Conservation (phyloP, 495 filamentous ascomycete species). For the Lasiosphaeria miniovina region DNA sequence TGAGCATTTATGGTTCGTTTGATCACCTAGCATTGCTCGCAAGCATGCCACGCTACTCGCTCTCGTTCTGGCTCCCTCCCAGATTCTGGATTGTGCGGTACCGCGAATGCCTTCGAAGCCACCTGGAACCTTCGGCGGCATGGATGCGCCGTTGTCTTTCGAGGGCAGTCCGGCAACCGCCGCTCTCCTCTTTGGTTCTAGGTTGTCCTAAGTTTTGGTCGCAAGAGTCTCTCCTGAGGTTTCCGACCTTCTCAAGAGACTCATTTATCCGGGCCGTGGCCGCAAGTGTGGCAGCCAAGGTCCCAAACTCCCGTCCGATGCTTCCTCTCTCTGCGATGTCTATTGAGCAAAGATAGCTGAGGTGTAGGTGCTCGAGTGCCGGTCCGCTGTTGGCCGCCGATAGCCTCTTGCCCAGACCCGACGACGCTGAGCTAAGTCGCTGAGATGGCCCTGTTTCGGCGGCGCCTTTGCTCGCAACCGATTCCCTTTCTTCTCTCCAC, state of each 20-base stretch:
- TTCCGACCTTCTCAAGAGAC: neutral
- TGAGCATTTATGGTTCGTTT: constrained; percentile 20
- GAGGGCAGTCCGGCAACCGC: neutral
- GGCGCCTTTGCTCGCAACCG: too few relatives aligned
- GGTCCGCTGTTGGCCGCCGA: neutral
- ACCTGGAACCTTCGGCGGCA: constrained; percentile 15
- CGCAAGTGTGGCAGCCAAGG: constrained; percentile 11
- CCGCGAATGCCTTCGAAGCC: constrained; percentile 6
- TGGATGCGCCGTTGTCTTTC: neutral
- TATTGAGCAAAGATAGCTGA: neutral
- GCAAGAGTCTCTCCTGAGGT: neutral
- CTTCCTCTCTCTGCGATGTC: neutral
- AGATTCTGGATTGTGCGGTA: constrained; percentile 7
- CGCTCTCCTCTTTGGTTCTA: neutral
- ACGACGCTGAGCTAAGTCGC: too few relatives aligned
- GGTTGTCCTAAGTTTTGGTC: neutral
- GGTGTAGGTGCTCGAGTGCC: neutral
- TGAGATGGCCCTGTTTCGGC: too few relatives aligned
- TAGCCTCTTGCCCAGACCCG: too few relatives aligned
- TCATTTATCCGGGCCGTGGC: constrained; percentile 18
- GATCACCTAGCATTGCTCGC: constrained; percentile 18
- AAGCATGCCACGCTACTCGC: constrained; percentile 10
- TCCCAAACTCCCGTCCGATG: neutral
- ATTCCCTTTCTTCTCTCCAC: too few relatives aligned
- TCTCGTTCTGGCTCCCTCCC: constrained; percentile 14